phyloP scores from a whole-genome alignment of 2,329 filamentous ascomycete genomes.

The Triangularia verruculosa region DNA sequence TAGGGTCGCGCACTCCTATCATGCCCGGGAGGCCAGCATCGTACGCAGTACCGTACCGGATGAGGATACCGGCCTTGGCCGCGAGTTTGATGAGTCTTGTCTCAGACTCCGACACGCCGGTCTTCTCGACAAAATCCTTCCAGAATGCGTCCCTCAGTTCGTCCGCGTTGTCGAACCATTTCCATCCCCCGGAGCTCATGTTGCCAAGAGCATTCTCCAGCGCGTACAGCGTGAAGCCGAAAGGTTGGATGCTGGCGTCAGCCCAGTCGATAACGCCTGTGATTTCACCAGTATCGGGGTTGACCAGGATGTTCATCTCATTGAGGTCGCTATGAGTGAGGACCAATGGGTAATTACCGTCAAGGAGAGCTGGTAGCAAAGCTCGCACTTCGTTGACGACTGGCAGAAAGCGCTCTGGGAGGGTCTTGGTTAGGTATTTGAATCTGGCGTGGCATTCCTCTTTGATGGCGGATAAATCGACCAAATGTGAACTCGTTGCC shows the following conservation, averaged over 20 bases:
- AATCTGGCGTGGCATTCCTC: constrained; percentile 1
- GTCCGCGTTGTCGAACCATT: neutral
- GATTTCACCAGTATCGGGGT: constrained; percentile 29
- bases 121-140: neutral
- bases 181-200: neutral
- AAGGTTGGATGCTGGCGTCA: constrained; percentile 30
- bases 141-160: neutral
- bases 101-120: neutral
- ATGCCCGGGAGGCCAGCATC: too few relatives aligned
- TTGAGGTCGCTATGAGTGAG: constrained; percentile 31
- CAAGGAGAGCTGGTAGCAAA: constrained; percentile 20
- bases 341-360: constrained; percentile 20
- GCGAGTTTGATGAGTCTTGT: neutral
- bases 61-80: too few relatives aligned
- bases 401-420: neutral
- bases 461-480: neutral
- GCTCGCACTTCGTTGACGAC: neutral
- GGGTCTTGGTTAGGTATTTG: neutral
- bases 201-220: constrained; percentile 27
- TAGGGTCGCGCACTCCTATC: too few relatives aligned
- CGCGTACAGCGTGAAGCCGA: constrained; percentile 32
- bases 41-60: too few relatives aligned
- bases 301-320: constrained; percentile 32
- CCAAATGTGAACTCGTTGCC: neutral
- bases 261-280: constrained; percentile 35